phyloP scores from a whole-genome alignment of 2,329 filamentous ascomycete genomes.

The Alternaria sp. region DNA sequence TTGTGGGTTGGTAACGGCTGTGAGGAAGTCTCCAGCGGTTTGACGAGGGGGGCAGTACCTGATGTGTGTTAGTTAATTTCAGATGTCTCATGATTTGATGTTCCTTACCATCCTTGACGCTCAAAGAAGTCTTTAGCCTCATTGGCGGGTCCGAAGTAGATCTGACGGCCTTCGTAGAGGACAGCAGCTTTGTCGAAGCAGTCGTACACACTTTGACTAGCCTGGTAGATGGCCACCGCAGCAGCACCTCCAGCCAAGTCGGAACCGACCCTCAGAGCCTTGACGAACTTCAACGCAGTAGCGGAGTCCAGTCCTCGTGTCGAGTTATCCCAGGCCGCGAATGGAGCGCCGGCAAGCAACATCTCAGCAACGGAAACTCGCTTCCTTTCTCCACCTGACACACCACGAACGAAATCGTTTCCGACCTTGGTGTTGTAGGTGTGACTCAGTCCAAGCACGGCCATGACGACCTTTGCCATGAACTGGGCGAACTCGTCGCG shows the following conservation, averaged over 20 bases:
- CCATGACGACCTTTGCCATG: slow-evolving; percentile 59
- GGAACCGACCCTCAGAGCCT: slow-evolving; percentile 58
- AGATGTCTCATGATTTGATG: not conserved
- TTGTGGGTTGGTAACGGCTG: slow-evolving; percentile 66
- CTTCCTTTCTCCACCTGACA: slow-evolving; percentile 67
- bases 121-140: slow-evolving; percentile 71
- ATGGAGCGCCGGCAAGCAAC: slow-evolving; percentile 48
- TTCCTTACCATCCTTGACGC: slow-evolving; percentile 64
- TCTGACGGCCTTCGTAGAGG: slow-evolving; percentile 77
- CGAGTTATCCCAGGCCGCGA: slow-evolving; percentile 55
- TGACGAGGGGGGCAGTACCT: slow-evolving; percentile 67
- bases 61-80: not conserved
- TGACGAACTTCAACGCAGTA: slow-evolving; percentile 65
- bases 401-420: slow-evolving; percentile 66
- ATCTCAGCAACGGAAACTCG: slow-evolving; percentile 66
- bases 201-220: slow-evolving; percentile 61
- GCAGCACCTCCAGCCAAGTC: slow-evolving; percentile 58
- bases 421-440: slow-evolving; percentile 63
- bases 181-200: slow-evolving; percentile 76
- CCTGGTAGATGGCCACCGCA: slow-evolving; percentile 65
- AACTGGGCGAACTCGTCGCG: slow-evolving; percentile 56
- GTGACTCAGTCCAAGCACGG: slow-evolving; percentile 61
- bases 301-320: slow-evolving; percentile 51
- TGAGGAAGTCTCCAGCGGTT: slow-evolving; percentile 77
- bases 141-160: slow-evolving; percentile 72